Evolutionary conservation across 2,329 filamentous ascomycete genomes (phyloP), one percentile per base, ranked within the genome.

Genomic region (Colletotrichum euphorbiae): DNA sequence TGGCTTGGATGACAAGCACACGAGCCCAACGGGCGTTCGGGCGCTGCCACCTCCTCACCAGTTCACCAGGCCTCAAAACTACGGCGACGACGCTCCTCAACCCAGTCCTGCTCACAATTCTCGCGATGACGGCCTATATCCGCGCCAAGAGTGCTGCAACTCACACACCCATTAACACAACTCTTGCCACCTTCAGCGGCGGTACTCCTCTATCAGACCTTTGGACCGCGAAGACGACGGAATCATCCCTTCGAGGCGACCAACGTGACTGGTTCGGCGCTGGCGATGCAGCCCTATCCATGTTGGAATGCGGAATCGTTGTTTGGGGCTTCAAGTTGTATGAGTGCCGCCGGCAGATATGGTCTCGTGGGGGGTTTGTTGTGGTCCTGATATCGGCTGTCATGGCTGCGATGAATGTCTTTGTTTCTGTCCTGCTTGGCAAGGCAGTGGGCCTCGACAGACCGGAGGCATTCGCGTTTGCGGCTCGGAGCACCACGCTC

Each of bases 311-410:
- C 3, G 84, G 84, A 11, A 84, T 87, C 24, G 78, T 86, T 3
- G 77, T 81, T 3, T 87, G 84, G 84, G 84, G 84, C 0, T 81
- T 87, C 70, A 87, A 86, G 74, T 77, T 87, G 3, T 85, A 82
- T 71, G 83, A 85, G 69, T 85, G 82, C 73, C 82, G 83, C 4
- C 69, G 71, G 2, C 82, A 83, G 56, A 77, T 87, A 1, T 77
- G 83, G 51, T 84, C 82, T 21, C 71, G 77, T 1, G 79, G 79
- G 0, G 84, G 84, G 0, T 42, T 81, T 4, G 74, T 80, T 2
- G 79, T 81, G 0, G 70, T 82, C 4, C 6, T 79, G 3, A 74
- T 83, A 3, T 80, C 81, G 9, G 69, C 77, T 0, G 54, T 73
- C 0, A 74, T 79, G 0, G 83, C 84, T 0, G 75, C 77, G 0